phyloP scores from a whole-genome alignment of 306 rosid genomes.

The Casuarina equisetifolia region DNA sequence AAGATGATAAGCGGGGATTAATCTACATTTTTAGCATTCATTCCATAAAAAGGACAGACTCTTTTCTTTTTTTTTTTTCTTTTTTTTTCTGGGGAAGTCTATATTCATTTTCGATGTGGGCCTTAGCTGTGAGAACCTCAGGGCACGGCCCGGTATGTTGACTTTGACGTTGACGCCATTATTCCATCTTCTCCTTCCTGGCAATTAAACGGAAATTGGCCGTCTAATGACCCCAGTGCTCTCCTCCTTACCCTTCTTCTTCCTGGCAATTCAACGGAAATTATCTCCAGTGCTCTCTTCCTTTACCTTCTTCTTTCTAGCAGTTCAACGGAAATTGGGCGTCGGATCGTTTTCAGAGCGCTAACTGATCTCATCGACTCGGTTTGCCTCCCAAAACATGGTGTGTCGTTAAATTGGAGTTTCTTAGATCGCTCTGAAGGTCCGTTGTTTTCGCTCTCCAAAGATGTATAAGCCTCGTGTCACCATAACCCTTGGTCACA shows the following conservation, averaged over 20 bases:
- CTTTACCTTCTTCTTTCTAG: background rate
- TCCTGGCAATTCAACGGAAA: too few relatives aligned
- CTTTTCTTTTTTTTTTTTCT: background rate
- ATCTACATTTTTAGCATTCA: background rate
- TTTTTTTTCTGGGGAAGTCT: too few relatives aligned
- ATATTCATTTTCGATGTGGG: too few relatives aligned
- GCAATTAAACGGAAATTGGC: too few relatives aligned
- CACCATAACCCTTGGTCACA: slow-evolving; percentile 62
- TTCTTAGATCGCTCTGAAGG: slow-evolving; percentile 4
- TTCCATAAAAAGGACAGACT: background rate
- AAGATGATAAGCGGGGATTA: background rate
- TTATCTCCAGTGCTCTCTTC: too few relatives aligned
- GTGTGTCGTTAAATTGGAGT: background rate
- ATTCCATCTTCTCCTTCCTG: background rate
- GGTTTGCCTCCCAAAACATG: background rate
- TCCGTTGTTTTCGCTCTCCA: background rate
- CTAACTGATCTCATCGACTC: background rate
- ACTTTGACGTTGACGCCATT: background rate
- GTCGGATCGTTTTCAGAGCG: background rate
- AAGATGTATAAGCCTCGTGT: slow-evolving; percentile 52
- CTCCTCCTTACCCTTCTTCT: background rate
- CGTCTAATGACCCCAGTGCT: too few relatives aligned
- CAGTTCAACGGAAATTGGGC: background rate
- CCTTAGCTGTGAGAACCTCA: too few relatives aligned
- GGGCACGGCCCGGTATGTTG: too few relatives aligned